Base-by-base conservation (phyloP, 2,329 filamentous ascomycete species). In the Arthrobotrys entomopaga region DNA sequence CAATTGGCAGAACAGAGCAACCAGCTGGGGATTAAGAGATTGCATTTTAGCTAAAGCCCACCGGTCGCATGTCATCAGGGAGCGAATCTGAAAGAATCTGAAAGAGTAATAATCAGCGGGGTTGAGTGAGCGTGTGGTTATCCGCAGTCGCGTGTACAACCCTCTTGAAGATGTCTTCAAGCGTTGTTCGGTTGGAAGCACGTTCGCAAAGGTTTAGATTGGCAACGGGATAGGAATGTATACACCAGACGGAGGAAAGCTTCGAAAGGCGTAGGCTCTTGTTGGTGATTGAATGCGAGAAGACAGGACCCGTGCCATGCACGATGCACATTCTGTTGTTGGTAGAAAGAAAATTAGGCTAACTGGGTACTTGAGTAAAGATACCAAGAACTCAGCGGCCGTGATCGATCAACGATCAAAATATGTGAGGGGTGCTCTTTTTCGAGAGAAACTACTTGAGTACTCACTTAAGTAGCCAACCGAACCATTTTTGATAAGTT, bases 191-290 rank as follows among this genome's bases (percentile, higher is more conserved):
- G 67, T 48, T 19, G 29, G 24, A 40, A 13, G 53, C 60, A 65
- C 59, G 67, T 43, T 57, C 3, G 15, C 24, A 43, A 46, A 16
- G 16, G 11, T 7, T 15, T 4, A 34, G 53, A 59, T 20, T 43
- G 46, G 22, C 42, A 20, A 56, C 54, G 53, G 61, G 67, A 65
- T 65, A 65, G 67, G 67, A 59, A 65, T 72, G 67, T 72, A 59
- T 46, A 65, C 59, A 65, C 67, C 48, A 50, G 13, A 26, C 40
- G 29, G 22, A 59, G 59, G 58, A 56, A n/a, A n/a, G n/a, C n/a
- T n/a, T n/a, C n/a, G n/a, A n/a, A 70, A 60, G 40, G 22, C 15
- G 65, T 63, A 38, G 42, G 49, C 57, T 38, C 40, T n/a, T 22
- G 26, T 48, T 26, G 65, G 65, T 69, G 56, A 56, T 46, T 69